phyloP scores from a whole-genome alignment of 495 filamentous ascomycete genomes.

The Glarea lozoyensis region DNA sequence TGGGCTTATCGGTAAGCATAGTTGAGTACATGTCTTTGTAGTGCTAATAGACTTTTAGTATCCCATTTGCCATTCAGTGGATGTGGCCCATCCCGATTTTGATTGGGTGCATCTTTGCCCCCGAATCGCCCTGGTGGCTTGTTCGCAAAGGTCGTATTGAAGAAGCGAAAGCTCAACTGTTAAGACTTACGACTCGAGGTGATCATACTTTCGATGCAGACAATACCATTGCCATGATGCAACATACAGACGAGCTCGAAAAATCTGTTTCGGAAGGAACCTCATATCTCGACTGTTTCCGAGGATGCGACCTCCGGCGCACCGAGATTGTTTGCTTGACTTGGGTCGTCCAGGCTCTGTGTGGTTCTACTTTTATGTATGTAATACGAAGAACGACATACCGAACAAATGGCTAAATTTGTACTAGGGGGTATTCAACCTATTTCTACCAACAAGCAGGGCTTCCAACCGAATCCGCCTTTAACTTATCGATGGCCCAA shows the following conservation, averaged over 20 bases:
- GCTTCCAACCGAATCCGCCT: slow-evolving; percentile 40
- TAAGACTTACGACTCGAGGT: slow-evolving; percentile 46
- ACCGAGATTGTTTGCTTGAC: slow-evolving; percentile 60
- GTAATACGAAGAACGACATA: too few species aligned
- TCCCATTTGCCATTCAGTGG: slow-evolving; percentile 48
- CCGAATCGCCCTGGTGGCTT: slow-evolving; percentile 74
- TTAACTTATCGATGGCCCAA: slow-evolving; percentile 41
- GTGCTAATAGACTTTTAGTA: not conserved
- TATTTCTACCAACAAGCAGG: slow-evolving; percentile 66
- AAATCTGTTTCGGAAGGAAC: slow-evolving; percentile 45
- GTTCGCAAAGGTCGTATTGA: slow-evolving; percentile 48
- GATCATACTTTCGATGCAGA: slow-evolving; percentile 48
- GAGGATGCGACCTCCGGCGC: slow-evolving; percentile 53
- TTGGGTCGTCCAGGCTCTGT: slow-evolving; percentile 65
- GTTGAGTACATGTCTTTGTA: slow-evolving; percentile 18
- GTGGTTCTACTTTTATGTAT: slow-evolving; percentile 59
- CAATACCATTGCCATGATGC: slow-evolving; percentile 64
- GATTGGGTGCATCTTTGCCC: slow-evolving; percentile 51
- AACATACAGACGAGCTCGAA: slow-evolving; percentile 59
- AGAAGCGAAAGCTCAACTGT: slow-evolving; percentile 47
- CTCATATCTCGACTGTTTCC: slow-evolving; percentile 59
- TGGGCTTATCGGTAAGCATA: slow-evolving; percentile 44
- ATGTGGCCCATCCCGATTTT: slow-evolving; percentile 64
- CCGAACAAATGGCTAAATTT: too few species aligned
- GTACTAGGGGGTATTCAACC: slow-evolving; percentile 59